Conservation (phyloP, 2,329 filamentous ascomycete genomes). For the Claviceps paspali region DNA sequence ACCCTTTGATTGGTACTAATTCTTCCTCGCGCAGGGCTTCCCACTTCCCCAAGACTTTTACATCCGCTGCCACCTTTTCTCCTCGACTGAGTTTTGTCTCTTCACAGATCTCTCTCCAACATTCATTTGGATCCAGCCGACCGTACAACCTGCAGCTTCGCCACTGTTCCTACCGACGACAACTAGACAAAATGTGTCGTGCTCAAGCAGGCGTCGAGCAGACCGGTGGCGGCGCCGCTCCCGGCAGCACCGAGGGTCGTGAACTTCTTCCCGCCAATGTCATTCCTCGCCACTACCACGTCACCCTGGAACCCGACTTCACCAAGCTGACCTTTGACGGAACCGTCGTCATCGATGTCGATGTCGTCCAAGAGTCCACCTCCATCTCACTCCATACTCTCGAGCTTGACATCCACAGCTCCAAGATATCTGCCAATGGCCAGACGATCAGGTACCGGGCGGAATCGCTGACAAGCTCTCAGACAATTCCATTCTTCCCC, state of each 20-base stretch:
- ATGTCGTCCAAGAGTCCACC: constrained; percentile 70
- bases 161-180: constrained; percentile 60
- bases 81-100: not conserved
- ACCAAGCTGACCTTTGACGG: constrained; percentile 78
- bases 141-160: constrained; percentile 19
- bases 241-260: constrained; percentile 26
- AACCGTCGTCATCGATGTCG: constrained; percentile 65
- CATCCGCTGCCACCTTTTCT: constrained; percentile 1
- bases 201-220: constrained; percentile 19
- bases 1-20: not conserved
- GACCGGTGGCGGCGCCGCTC: constrained; percentile 16
- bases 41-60: constrained; percentile 1
- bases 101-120: not conserved
- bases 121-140: not conserved
- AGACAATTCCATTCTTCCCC: too few species aligned
- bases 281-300: constrained; percentile 78
- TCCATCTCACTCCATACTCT: constrained; percentile 79
- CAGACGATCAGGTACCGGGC: constrained; percentile 27
- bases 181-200: constrained; percentile 47
- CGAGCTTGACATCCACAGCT: constrained; percentile 69
- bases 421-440: constrained; percentile 29
- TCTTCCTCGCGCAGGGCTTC: not conserved
- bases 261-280: constrained; percentile 87
- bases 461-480: not conserved
- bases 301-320: constrained; percentile 85